Conservation (phyloP, 345 rosid genomes). For the Limnanthes douglasii region DNA sequence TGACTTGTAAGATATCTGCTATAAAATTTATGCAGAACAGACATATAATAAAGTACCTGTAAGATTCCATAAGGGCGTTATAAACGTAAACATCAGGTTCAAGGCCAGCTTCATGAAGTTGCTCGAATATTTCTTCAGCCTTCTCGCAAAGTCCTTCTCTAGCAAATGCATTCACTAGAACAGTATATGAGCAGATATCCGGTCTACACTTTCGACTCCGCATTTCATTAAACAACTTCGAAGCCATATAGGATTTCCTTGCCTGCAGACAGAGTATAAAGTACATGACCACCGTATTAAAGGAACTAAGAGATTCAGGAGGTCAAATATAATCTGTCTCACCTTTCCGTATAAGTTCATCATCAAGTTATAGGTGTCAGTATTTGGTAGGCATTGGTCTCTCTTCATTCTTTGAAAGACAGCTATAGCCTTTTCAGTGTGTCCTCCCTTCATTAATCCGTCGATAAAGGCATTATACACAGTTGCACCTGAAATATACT, state of each 20-base stretch:
- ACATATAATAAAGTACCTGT: constrained; percentile 39
- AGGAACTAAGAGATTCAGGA: background rate
- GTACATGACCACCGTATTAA: too few relatives aligned
- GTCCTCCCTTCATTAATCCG: constrained; percentile 63
- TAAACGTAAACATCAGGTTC: constrained; percentile 90
- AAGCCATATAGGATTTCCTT: constrained; percentile 64
- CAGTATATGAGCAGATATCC: constrained; percentile 82
- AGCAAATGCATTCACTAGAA: constrained; percentile 81
- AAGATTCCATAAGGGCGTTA: constrained; percentile 90
- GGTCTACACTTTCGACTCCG: constrained; percentile 60
- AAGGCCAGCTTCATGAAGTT: constrained; percentile 68
- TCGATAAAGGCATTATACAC: constrained; percentile 79
- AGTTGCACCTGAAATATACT: constrained; percentile 37
- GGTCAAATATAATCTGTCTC: background rate
- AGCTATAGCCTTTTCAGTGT: constrained; percentile 40
- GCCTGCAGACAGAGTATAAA: constrained; percentile 30
- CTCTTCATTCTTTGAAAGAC: constrained; percentile 65
- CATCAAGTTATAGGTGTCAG: constrained; percentile 80
- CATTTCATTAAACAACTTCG: constrained; percentile 76
- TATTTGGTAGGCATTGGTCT: constrained; percentile 44
- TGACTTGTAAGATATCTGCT: too few relatives aligned
- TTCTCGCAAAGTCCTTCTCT: constrained; percentile 93
- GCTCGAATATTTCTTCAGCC: constrained; percentile 90
- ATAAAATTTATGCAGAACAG: too few relatives aligned
- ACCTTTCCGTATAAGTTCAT: constrained; percentile 92